phyloP scores from a whole-genome alignment of 2,329 filamentous ascomycete species.

The Thelonectria discophora region DNA sequence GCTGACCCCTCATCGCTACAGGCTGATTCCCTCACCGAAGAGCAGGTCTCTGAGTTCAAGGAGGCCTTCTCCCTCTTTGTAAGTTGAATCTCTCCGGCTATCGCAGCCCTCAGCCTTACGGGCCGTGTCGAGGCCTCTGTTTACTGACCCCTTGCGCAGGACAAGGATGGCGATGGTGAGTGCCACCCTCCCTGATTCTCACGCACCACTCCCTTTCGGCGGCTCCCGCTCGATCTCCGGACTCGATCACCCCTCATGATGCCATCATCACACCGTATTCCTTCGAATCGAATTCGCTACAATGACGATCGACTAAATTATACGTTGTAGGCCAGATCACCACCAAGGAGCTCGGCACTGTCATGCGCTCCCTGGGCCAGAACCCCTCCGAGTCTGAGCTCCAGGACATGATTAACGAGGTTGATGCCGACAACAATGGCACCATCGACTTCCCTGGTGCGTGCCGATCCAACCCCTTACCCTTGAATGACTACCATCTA shows the following conservation, averaged over 20 bases:
- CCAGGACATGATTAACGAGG: constrained; percentile 95
- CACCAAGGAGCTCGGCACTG: constrained; percentile 88
- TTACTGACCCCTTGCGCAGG: constrained; percentile 59
- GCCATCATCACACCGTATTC: constrained; percentile 8
- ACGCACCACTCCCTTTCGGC: constrained; percentile 21
- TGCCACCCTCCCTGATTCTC: constrained; percentile 44
- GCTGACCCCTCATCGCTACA: constrained; percentile 53
- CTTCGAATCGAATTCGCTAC: constrained; percentile 21
- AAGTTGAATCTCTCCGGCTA: constrained; percentile 57
- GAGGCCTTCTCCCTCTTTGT: constrained; percentile 99
- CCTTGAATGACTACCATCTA: constrained; percentile 20
- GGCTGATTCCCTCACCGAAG: constrained; percentile 98
- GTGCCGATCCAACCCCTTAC: constrained; percentile 38
- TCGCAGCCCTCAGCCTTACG: not conserved
- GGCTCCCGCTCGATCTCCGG: constrained; percentile 23
- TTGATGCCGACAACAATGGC: constrained; percentile 91
- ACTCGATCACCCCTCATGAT: constrained; percentile 20
- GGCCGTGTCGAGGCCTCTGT: constrained; percentile 9
- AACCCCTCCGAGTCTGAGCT: constrained; percentile 91
- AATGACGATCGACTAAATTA: constrained; percentile 34
- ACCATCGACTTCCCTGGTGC: constrained; percentile 91
- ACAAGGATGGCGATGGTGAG: constrained; percentile 92
- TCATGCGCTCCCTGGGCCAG: constrained; percentile 90
- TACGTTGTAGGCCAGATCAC: constrained; percentile 79
- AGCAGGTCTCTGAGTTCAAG: constrained; percentile 99